Percentiles rank a stretch among this genome's conserved stretches.
These are phyloP conservation scores for Trichocomaceae sp. DNA, from an alignment of 2,329 filamentous ascomycete genomes.

Conservation along the genomic window DNA sequence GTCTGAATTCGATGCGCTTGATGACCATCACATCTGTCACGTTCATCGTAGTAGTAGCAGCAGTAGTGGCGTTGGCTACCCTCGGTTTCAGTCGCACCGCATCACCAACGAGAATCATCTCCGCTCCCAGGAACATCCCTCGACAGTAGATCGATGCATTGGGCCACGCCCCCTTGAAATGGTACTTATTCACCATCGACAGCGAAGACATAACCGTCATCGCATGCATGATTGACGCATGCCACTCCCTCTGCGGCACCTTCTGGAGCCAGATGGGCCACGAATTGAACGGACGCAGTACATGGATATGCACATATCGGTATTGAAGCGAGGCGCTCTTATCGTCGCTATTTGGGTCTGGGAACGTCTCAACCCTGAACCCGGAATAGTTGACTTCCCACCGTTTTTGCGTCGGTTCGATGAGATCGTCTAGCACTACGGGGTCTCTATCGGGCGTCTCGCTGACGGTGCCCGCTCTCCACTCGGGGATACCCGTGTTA, in stretches of 20 bases:
- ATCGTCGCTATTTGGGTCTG: slow-evolving; percentile 44
- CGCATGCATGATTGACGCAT: slow-evolving; percentile 50
- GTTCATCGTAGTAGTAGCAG: slow-evolving; percentile 14
- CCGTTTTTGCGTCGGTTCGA: slow-evolving; percentile 33
- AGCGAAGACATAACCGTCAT: slow-evolving; percentile 48
- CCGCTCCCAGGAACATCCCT: slow-evolving; percentile 52
- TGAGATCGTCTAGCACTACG: slow-evolving; percentile 41
- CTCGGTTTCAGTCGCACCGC: slow-evolving; percentile 45
- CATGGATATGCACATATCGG: slow-evolving; percentile 49
- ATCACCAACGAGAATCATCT: slow-evolving; percentile 51
- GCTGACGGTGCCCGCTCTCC: slow-evolving; percentile 53
- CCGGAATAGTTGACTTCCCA: slow-evolving; percentile 46
- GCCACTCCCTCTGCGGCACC: slow-evolving; percentile 37
- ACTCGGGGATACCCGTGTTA: slow-evolving; percentile 38
- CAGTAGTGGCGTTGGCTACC: slow-evolving; percentile 13
- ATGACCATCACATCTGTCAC: slow-evolving; percentile 51
- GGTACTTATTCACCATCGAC: slow-evolving; percentile 47
- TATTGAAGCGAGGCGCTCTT: slow-evolving; percentile 50
- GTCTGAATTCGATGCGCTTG: slow-evolving; percentile 46
- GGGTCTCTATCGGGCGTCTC: slow-evolving; percentile 44
- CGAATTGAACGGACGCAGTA: slow-evolving; percentile 49
- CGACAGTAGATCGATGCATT: slow-evolving; percentile 47
- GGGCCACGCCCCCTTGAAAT: slow-evolving; percentile 51
- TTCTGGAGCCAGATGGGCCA: slow-evolving; percentile 47
- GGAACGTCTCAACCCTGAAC: slow-evolving; percentile 52